Conservation (phyloP, 1,284 basidiomycete species). For the Rhizoctonia solani region DNA sequence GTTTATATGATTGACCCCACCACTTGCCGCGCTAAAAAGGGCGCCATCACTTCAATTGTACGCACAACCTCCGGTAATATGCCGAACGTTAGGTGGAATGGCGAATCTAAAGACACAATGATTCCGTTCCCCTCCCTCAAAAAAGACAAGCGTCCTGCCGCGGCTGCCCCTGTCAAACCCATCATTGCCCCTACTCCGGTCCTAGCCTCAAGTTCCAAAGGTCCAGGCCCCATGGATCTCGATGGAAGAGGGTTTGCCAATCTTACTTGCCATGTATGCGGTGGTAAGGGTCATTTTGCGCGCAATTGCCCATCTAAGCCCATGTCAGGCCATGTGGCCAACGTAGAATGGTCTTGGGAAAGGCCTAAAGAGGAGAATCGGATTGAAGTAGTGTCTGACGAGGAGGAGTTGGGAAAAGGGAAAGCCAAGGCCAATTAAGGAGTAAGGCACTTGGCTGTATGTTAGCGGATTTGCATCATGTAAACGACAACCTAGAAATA, state of each 20-base stretch:
- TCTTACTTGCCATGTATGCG: neutral
- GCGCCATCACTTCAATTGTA: neutral
- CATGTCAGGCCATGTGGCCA: neutral
- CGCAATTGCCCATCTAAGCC: neutral
- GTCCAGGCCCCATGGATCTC: neutral
- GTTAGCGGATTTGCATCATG: neutral
- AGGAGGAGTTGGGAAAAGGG: slow-evolving; percentile 3
- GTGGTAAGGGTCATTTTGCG: neutral
- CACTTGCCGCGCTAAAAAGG: neutral
- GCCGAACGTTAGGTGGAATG: slow-evolving; percentile 10
- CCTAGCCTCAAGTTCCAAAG: neutral
- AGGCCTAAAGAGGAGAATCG: too few relatives aligned
- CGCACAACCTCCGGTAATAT: neutral
- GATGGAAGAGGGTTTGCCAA: neutral
- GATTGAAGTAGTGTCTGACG: neutral
- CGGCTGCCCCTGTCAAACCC: neutral
- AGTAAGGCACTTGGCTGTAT: neutral
- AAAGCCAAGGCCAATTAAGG: neutral
- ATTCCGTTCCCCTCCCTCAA: neutral
- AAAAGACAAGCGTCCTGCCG: neutral
- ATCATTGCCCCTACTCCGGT: too few relatives aligned
- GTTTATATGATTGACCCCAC: slow-evolving; percentile 2
- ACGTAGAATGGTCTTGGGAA: neutral
- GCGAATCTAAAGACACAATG: neutral
- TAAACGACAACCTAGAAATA: neutral